A percentile compares a stretch with the other conserved stretches of the same genome.
phyloP scores from a whole-genome alignment of 345 rosid genomes.

The Citrus hindsii region DNA sequence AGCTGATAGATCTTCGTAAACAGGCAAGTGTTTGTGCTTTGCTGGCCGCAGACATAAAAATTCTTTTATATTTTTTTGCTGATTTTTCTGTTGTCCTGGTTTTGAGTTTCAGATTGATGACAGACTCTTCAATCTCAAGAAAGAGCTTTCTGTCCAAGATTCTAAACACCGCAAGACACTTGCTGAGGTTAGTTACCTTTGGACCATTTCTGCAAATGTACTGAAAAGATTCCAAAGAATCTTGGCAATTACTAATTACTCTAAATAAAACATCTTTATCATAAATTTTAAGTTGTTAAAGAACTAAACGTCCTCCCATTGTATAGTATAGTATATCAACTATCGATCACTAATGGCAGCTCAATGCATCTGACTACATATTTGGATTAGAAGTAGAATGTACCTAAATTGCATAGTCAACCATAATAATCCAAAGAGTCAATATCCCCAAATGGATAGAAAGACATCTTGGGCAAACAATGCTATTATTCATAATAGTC shows the following conservation, averaged over 20 bases:
- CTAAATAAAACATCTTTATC: not conserved
- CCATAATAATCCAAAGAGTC: not conserved
- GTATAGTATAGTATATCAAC: not conserved
- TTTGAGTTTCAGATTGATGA: slow-evolving; percentile 75
- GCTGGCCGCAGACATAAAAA: not conserved
- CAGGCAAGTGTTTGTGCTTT: slow-evolving; percentile 46
- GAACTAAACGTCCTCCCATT: not conserved
- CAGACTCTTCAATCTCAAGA: slow-evolving; percentile 78
- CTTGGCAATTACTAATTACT: not conserved
- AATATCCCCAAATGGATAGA: not conserved
- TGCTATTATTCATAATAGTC: not conserved
- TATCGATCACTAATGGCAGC: not conserved
- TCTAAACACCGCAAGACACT: slow-evolving; percentile 91
- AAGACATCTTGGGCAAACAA: not conserved
- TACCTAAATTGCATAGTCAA: not conserved
- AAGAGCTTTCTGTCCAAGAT: slow-evolving; percentile 91
- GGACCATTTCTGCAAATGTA: not conserved
- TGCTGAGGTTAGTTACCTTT: slow-evolving; percentile 61
- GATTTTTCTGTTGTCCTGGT: slow-evolving; percentile 5
- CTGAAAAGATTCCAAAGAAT: not conserved
- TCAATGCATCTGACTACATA: not conserved
- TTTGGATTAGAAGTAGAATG: not conserved
- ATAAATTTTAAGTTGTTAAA: slow-evolving; percentile 4
- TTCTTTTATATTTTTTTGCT: not conserved
- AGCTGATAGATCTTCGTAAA: slow-evolving; percentile 83